Base-by-base conservation (phyloP, 2,329 filamentous ascomycete genomes). In the Fusarium ambrosium region DNA sequence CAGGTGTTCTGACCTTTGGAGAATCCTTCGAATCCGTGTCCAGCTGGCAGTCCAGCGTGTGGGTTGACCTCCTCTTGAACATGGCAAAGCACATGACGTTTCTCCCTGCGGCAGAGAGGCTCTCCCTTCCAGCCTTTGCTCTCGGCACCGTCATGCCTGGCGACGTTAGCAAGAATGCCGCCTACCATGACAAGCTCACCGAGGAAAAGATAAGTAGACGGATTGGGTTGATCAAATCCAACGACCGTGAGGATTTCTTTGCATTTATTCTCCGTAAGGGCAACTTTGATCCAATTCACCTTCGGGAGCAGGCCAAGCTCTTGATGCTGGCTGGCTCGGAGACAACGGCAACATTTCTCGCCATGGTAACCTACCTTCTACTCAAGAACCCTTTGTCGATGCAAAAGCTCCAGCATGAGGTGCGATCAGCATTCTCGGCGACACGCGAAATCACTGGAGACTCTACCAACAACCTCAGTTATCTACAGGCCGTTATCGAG, bases 291-390 rank as follows among this genome's bases (percentile, higher is more conserved):
- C 13, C 24, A 0, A 16, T 48, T 20, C 62, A 75, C 10, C 29
- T 76, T 1, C 22, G 65, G 11, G 68, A 75, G 11, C 73, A 76
- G 32, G 70, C 73, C 32, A 76, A 72, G 11, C 7, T 73, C 13
- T 18, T 76, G 3, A 64, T 72, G 11, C 0, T 73, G 6, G 68
- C 70, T 1, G 70, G 73, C 0, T 76, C 70, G 6, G 73, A 76
- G 11, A 76, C 70, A 0, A 68, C 56, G 0, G 61, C 73, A 11
- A 75, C 27, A 2, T n/a, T 66, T 1, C 32, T 76, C 3, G 18
- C 73, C 6, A 16, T 27, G 6, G 13, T 39, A 0, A 65, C 59
- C 1, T 66, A 48, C 16, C 56, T 64, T 4, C 27, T 76, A 4
- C 62, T 73, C 4, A 55, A 45, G 16, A 64, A 67, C 13, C 68